phyloP scores from a whole-genome alignment of 2,329 filamentous ascomycete species.

The Cladosporium cucumerinum region DNA sequence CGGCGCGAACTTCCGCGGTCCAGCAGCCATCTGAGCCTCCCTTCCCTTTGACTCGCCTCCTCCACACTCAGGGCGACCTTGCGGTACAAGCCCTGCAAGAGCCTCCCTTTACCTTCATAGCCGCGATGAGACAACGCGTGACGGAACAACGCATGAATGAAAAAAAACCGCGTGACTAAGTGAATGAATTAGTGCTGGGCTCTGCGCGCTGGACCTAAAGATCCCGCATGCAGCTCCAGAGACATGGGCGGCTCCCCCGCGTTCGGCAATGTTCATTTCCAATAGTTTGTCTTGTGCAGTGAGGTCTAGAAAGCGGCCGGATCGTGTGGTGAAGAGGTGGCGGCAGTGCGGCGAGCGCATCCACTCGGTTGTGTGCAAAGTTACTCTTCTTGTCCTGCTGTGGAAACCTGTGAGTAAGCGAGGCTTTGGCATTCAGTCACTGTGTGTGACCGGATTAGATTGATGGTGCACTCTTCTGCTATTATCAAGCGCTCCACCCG shows the following conservation, averaged over 20 bases:
- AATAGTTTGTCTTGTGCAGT: not conserved
- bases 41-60: no score
- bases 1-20: not conserved
- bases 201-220: no score
- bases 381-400: not conserved
- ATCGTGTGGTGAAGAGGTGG: not conserved
- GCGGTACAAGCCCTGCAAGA: no score
- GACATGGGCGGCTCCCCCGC: no score
- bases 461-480: not conserved
- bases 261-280: not conserved
- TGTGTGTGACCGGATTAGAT: not conserved
- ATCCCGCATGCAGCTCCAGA: no score
- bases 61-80: no score
- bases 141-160: no score
- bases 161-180: no score
- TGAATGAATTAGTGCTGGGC: no score
- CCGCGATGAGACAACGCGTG: no score
- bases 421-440: not conserved
- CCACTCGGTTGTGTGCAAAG: not conserved
- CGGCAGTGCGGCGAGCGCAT: not conserved
- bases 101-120: no score
- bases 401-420: not conserved
- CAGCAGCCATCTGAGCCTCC: not conserved
- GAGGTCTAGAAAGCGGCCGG: not conserved
- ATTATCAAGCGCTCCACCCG: no score